Conservation (phyloP, 2,329 filamentous ascomycete genomes). For the Cordyceps cateniannulata region DNA sequence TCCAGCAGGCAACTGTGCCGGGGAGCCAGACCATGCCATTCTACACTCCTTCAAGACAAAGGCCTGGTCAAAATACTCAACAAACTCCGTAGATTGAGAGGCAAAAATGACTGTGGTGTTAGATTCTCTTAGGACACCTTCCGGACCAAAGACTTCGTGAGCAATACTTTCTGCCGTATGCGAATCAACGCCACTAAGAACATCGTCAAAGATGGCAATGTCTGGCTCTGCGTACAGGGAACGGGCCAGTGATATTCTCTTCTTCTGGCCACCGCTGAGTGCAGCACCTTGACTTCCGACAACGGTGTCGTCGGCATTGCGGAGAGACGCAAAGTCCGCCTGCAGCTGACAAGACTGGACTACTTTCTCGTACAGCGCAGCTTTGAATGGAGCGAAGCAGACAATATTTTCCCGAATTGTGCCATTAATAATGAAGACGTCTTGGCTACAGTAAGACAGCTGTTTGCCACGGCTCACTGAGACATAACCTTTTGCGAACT, state of each 20-base stretch:
- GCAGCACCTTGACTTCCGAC: conserved; percentile 28
- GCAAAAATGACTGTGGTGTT: conserved; percentile 1
- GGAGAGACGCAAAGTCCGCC: conserved; percentile 16
- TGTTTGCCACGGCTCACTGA: neutral
- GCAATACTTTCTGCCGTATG: conserved; percentile 24
- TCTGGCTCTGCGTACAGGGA: conserved; percentile 19
- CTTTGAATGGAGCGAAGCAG: conserved; percentile 18
- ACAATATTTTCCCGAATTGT: conserved; percentile 21
- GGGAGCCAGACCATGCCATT: neutral
- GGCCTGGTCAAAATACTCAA: neutral
- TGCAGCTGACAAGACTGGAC: conserved; percentile 19
- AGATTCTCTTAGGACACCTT: neutral
- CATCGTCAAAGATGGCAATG: conserved; percentile 27
- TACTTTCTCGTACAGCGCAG: conserved; percentile 17
- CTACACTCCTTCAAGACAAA: neutral
- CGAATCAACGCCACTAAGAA: conserved; percentile 22
- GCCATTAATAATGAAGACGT: conserved; percentile 19
- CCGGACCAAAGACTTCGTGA: neutral
- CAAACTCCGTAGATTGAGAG: neutral
- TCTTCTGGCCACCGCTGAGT: conserved; percentile 29
- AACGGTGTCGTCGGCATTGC: conserved; percentile 24
- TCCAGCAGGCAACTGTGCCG: neutral
- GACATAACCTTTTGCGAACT: neutral
- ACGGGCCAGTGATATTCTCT: conserved; percentile 22
- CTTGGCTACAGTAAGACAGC: conserved; percentile 19